A percentile compares a stretch with the other conserved stretches of the same genome.
Conservation (phyloP, 1,284 basidiomycete species). For the Malassezia sp. region DNA sequence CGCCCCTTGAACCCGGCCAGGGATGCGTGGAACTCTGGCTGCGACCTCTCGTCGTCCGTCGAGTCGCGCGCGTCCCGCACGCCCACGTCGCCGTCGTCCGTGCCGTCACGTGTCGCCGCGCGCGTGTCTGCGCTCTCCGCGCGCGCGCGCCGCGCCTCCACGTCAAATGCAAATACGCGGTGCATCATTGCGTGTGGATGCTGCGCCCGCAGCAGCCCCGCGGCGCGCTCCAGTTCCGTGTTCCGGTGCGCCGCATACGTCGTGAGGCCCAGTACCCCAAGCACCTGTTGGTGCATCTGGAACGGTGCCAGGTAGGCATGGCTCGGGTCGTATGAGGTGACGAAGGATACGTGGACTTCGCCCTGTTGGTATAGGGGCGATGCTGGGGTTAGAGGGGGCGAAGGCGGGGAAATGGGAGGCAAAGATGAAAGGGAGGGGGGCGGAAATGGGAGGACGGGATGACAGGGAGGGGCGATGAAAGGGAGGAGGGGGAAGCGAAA, state of each 20-base stretch:
- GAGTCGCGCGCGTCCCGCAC: background rate
- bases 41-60: background rate
- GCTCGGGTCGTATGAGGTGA: conserved; percentile 38
- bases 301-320: conserved; percentile 43
- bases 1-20: conserved; percentile 26
- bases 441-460: background rate
- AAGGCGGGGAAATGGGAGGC: conserved; percentile 3
- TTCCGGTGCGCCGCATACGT: conserved; percentile 16
- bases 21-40: conserved; percentile 1
- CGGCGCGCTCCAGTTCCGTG: conserved; percentile 22
- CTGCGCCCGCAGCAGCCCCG: conserved; percentile 24
- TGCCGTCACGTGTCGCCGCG: no score
- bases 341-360: conserved; percentile 39
- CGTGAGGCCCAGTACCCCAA: conserved; percentile 35
- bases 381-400: no score
- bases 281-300: conserved; percentile 36
- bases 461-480: no score
- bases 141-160: conserved; percentile 13
- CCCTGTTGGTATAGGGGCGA: conserved; percentile 28
- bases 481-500: no score
- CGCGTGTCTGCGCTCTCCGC: background rate
- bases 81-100: conserved; percentile 7
- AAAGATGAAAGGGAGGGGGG: background rate
- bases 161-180: conserved; percentile 39
- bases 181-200: conserved; percentile 40